A percentile compares a stretch with the other conserved stretches of the same genome.
These are phyloP conservation scores for Boehmeria nivea DNA, from an alignment of 306 rosid species.

Conservation along the genomic window DNA sequence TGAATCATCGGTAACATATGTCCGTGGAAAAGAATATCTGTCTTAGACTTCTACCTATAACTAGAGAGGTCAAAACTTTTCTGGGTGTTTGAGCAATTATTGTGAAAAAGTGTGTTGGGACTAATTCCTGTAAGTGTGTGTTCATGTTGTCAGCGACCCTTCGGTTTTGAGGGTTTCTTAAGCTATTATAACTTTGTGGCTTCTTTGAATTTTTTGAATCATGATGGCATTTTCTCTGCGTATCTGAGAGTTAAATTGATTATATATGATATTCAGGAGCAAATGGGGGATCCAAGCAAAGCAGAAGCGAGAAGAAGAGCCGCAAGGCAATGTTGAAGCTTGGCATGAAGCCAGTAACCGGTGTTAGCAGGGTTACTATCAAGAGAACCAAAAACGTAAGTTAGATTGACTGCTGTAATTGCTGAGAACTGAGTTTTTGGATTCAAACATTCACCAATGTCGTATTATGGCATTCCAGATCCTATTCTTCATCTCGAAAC, in stretches of 20 bases:
- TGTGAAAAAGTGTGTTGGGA: no score
- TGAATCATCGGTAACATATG: no score
- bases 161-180: not conserved
- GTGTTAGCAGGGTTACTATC: constrained; percentile 89
- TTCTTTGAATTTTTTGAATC: not conserved
- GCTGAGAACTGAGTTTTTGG: not conserved
- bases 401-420: not conserved
- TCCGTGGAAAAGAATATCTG: no score
- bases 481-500: constrained; percentile 80
- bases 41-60: no score
- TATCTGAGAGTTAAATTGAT: not conserved
- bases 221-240: not conserved
- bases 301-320: constrained; percentile 98
- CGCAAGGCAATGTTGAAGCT: constrained; percentile 96
- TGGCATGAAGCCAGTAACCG: constrained; percentile 79
- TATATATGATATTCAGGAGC: constrained; percentile 40
- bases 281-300: constrained; percentile 77
- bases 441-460: constrained; percentile 4
- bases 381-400: constrained; percentile 74
- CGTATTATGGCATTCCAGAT: constrained; percentile 34
- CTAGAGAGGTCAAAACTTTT: no score
- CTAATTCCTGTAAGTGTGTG: no score
- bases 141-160: no score
- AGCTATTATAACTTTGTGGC: not conserved
- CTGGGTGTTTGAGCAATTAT: no score